Conservation (phyloP, 768 basidiomycete species). For the Termitomyces eurrhizus region DNA sequence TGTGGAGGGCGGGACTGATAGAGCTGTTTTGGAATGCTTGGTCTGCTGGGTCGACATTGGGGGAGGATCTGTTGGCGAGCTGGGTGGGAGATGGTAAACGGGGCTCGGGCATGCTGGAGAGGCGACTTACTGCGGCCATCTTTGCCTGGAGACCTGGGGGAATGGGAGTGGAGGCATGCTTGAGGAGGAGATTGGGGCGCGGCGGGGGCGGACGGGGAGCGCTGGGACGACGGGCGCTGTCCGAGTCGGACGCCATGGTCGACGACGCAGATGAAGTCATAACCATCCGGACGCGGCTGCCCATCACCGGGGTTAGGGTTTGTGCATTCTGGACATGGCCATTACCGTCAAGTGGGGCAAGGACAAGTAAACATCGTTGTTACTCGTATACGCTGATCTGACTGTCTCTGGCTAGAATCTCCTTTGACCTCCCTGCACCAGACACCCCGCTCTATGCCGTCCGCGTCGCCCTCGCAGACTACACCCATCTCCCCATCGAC, state of each 20-base stretch:
- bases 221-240: constrained; percentile 20
- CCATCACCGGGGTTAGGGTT: constrained; percentile 9
- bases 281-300: not conserved
- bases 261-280: constrained; percentile 16
- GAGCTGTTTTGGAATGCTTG: constrained; percentile 9
- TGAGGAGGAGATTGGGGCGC: constrained; percentile 39
- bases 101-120: not conserved
- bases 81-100: constrained; percentile 5
- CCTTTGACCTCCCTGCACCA: constrained; percentile 51
- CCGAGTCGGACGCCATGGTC: constrained; percentile 16
- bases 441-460: constrained; percentile 55
- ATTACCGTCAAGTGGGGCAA: constrained; percentile 45
- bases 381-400: not conserved
- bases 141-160: constrained; percentile 90
- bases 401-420: constrained; percentile 22
- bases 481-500: constrained; percentile 64
- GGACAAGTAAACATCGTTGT: constrained; percentile 24
- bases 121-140: constrained; percentile 73
- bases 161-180: constrained; percentile 58
- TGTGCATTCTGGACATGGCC: constrained; percentile 24
- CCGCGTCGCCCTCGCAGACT: constrained; percentile 60
- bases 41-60: constrained; percentile 35
- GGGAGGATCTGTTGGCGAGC: constrained; percentile 30
- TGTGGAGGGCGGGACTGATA: constrained; percentile 17
- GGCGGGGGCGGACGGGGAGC: constrained; percentile 18